These are phyloP conservation scores for Colletotrichum gigasporum DNA, from an alignment of 2,329 filamentous ascomycete genomes.

Conservation along the genomic window DNA sequence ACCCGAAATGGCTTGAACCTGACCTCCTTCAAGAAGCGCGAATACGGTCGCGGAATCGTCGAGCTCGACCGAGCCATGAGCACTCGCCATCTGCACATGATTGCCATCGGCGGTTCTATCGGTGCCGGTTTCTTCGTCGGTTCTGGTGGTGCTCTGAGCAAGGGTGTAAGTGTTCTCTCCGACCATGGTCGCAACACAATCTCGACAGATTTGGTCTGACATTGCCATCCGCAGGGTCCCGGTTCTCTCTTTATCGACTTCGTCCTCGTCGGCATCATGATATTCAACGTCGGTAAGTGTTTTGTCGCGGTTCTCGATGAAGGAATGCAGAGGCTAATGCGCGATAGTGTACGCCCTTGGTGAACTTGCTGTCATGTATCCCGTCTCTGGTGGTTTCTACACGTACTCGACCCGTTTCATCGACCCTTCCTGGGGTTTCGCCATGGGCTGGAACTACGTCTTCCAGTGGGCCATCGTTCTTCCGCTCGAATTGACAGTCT, in stretches of 20 bases:
- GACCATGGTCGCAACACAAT: no score
- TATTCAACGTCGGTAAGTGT: conserved; percentile 59
- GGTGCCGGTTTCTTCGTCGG: conserved; percentile 72
- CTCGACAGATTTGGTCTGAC: neutral
- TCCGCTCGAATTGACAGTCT: conserved; percentile 61
- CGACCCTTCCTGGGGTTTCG: conserved; percentile 68
- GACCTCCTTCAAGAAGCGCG: conserved; percentile 49
- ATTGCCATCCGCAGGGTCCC: conserved; percentile 40
- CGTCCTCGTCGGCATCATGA: conserved; percentile 66
- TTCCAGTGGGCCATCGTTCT: conserved; percentile 61
- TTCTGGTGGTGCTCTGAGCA: conserved; percentile 61
- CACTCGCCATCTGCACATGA: conserved; percentile 69
- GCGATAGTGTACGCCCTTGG: conserved; percentile 63
- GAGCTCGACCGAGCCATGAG: conserved; percentile 60
- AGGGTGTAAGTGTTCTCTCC: conserved; percentile 43
- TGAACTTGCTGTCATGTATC: conserved; percentile 69
- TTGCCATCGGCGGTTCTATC: conserved; percentile 69
- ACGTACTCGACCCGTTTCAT: conserved; percentile 70
- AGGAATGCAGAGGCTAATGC: neutral
- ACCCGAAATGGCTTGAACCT: conserved; percentile 49
- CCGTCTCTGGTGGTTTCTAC: conserved; percentile 71
- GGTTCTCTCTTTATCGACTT: conserved; percentile 59
- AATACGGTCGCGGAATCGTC: conserved; percentile 28
- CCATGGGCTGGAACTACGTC: conserved; percentile 62
- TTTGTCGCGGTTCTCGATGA: rapidly evolving